phyloP scores from a whole-genome alignment of 2,329 filamentous ascomycete species.

The Fusarium sp. region DNA sequence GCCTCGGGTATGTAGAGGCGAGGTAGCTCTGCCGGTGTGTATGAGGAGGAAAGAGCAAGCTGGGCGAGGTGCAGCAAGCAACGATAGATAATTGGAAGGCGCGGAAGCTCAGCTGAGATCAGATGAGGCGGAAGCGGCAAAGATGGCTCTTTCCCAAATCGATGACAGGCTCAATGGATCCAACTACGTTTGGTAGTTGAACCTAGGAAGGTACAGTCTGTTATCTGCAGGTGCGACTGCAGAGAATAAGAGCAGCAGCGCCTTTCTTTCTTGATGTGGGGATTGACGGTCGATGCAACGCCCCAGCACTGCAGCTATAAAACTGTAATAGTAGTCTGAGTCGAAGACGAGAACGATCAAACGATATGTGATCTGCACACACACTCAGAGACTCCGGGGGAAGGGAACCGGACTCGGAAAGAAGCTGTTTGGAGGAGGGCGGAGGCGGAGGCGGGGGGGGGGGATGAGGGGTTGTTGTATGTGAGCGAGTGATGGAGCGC shows the following conservation, averaged over 20 bases:
- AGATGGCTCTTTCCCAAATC: slow-evolving; percentile 19
- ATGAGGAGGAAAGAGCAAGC: slow-evolving; percentile 27
- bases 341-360: slow-evolving; percentile 14
- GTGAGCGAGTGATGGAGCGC: not conserved
- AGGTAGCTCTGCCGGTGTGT: not conserved
- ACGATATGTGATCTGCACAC: slow-evolving; percentile 30
- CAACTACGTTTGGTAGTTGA: not conserved
- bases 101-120: slow-evolving; percentile 24
- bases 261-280: not conserved
- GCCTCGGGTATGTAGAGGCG: slow-evolving; percentile 21
- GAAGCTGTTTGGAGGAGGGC: slow-evolving; percentile 27
- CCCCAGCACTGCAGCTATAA: not conserved
- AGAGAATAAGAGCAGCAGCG: not conserved
- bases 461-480: slow-evolving; percentile 36
- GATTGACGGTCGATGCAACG: slow-evolving; percentile 4
- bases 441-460: slow-evolving; percentile 20
- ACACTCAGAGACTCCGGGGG: slow-evolving; percentile 26
- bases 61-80: slow-evolving; percentile 1
- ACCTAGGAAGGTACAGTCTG: slow-evolving; percentile 5
- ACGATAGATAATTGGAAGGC: not conserved
- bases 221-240: slow-evolving; percentile 7
- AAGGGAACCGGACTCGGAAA: slow-evolving; percentile 40
- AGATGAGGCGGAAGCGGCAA: slow-evolving; percentile 17
- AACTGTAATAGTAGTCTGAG: not conserved
- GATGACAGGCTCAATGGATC: slow-evolving; percentile 6